These are phyloP conservation scores for Penicillium glabrum DNA, from an alignment of 2,329 filamentous ascomycete species.

Conservation along the genomic window DNA sequence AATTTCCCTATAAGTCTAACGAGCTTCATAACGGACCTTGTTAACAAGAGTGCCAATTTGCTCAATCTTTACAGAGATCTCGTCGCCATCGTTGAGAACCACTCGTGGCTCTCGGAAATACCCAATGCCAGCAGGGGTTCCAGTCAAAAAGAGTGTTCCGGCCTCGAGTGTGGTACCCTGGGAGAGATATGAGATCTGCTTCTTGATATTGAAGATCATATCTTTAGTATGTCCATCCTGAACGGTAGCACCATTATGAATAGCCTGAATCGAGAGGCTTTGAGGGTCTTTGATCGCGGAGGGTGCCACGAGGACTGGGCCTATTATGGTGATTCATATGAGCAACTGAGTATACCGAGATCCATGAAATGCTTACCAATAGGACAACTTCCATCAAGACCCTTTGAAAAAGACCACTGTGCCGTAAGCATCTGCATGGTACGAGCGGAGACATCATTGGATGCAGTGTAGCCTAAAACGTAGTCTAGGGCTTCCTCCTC, in stretches of 20 bases:
- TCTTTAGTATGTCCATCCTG: conserved; percentile 45
- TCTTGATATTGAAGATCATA: conserved; percentile 39
- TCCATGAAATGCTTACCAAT: conserved; percentile 15
- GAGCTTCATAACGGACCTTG: conserved; percentile 4
- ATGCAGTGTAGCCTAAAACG: conserved; percentile 36
- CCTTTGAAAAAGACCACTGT: conserved; percentile 28
- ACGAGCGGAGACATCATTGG: conserved; percentile 35
- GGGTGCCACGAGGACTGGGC: neutral
- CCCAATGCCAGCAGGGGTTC: conserved; percentile 32
- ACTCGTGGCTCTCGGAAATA: neutral
- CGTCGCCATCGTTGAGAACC: conserved; percentile 1
- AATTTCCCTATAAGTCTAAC: neutral
- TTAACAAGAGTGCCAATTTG: conserved; percentile 5
- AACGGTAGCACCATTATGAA: conserved; percentile 41
- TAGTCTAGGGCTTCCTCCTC: conserved; percentile 24
- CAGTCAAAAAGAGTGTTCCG: conserved; percentile 26
- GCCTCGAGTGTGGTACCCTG: conserved; percentile 32
- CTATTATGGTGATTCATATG: neutral
- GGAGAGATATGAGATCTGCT: conserved; percentile 41
- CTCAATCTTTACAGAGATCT: conserved; percentile 1
- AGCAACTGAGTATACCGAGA: neutral
- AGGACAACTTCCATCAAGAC: conserved; percentile 26
- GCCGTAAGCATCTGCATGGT: conserved; percentile 15
- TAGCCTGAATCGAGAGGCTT: conserved; percentile 30
- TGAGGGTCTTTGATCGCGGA: neutral